These are phyloP conservation scores for Bacterosira constricta DNA, from an alignment of 108 stramenopile species.

Conservation along the genomic window DNA sequence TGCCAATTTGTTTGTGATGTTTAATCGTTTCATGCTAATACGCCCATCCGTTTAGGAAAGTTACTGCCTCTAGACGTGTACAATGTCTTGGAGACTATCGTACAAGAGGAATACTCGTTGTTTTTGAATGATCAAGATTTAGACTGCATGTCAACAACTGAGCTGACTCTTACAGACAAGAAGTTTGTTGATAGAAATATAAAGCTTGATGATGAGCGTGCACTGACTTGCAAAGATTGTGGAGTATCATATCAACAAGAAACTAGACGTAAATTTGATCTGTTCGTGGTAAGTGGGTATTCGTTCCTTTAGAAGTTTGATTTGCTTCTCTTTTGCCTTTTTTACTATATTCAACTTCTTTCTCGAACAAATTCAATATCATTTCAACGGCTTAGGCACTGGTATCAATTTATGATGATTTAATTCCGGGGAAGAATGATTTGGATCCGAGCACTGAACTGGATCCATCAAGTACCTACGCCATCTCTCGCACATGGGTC, in stretches of 20 bases:
- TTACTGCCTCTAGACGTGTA: slow-evolving; percentile 54
- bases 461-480: slow-evolving; percentile 8
- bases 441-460: not conserved
- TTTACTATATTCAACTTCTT: too few species aligned
- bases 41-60: slow-evolving; percentile 57
- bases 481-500: slow-evolving; percentile 37
- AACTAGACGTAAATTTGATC: slow-evolving; percentile 21
- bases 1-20: not conserved
- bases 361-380: not conserved
- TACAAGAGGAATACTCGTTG: slow-evolving; percentile 38
- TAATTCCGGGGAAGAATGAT: slow-evolving; percentile 35
- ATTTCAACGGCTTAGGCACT: slow-evolving; percentile 10
- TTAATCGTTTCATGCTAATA: too few species aligned
- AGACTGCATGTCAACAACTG: not conserved
- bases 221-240: slow-evolving; percentile 18
- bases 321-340: not conserved
- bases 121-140: slow-evolving; percentile 16
- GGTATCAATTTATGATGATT: slow-evolving; percentile 26
- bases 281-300: slow-evolving; percentile 10
- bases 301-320: not conserved
- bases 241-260: slow-evolving; percentile 24
- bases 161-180: not conserved
- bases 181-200: slow-evolving; percentile 13
- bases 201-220: too few species aligned
- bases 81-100: slow-evolving; percentile 37